Conservation (phyloP, 2,329 filamentous ascomycete genomes). For the Incumbomyces lentus region DNA sequence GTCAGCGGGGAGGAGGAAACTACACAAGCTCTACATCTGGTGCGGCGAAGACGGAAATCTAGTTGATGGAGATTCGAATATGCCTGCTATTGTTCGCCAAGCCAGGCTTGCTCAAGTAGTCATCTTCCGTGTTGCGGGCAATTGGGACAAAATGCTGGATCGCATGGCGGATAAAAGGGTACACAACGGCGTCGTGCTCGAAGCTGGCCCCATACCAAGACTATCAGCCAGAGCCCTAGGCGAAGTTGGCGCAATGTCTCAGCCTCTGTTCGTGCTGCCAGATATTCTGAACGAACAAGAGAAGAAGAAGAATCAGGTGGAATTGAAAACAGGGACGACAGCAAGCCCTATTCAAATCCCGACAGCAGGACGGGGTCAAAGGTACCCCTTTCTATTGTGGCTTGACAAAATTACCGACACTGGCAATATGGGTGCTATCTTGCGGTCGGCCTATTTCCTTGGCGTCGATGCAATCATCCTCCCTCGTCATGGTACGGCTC, state of each 20-base stretch:
- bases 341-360: background rate
- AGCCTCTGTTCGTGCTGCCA: background rate
- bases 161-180: slow-evolving; percentile 73
- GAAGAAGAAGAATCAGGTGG: background rate
- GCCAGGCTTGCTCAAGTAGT: slow-evolving; percentile 38
- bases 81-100: slow-evolving; percentile 29
- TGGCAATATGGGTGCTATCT: slow-evolving; percentile 79
- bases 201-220: slow-evolving; percentile 72
- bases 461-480: slow-evolving; percentile 75
- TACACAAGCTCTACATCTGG: slow-evolving; percentile 79
- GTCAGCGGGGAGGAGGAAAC: slow-evolving; percentile 54
- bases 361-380: slow-evolving; percentile 8
- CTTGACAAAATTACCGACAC: slow-evolving; percentile 56
- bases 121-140: slow-evolving; percentile 46
- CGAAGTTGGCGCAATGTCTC: background rate
- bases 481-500: slow-evolving; percentile 61
- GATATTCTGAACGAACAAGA: background rate
- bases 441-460: slow-evolving; percentile 83
- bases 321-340: background rate
- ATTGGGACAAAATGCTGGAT: slow-evolving; percentile 61
- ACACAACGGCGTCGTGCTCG: slow-evolving; percentile 82
- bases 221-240: slow-evolving; percentile 54
- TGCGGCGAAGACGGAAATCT: slow-evolving; percentile 44
- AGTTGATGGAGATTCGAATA: slow-evolving; percentile 37
- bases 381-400: slow-evolving; percentile 34